A percentile compares a stretch with the other conserved stretches of the same genome.
phyloP scores from a whole-genome alignment of 768 basidiomycete species.

The Crassisporium funariophilum region DNA sequence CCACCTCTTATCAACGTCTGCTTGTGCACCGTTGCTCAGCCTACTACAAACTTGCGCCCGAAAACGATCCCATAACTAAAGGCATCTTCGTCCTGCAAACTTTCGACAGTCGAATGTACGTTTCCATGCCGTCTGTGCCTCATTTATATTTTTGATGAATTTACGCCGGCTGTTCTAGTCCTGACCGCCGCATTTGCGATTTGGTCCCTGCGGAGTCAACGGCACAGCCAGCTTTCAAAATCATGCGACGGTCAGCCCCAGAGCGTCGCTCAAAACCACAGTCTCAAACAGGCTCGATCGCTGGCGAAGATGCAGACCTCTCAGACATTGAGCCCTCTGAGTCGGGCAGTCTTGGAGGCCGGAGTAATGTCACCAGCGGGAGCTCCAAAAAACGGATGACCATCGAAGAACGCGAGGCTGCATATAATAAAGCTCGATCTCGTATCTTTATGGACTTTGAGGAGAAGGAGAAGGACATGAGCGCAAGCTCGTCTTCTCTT shows the following conservation, averaged over 20 bases:
- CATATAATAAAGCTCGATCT: conserved; percentile 85
- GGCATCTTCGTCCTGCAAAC: conserved; percentile 58
- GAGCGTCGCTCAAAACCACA: conserved; percentile 59
- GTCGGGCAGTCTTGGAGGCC: conserved; percentile 72
- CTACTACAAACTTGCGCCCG: conserved; percentile 76
- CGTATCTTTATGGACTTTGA: conserved; percentile 87
- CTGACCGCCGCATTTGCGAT: conserved; percentile 68
- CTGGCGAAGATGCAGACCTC: conserved; percentile 73
- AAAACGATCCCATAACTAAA: conserved; percentile 67
- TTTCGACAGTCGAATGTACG: conserved; percentile 77
- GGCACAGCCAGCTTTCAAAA: conserved; percentile 80
- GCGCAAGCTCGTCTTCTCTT: conserved; percentile 74
- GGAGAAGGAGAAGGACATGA: conserved; percentile 71
- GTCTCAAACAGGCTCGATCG: conserved; percentile 74
- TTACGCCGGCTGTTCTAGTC: conserved; percentile 46
- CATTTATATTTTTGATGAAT: conserved; percentile 13
- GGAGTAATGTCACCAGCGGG: conserved; percentile 62
- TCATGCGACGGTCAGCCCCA: conserved; percentile 71
- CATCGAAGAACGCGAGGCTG: conserved; percentile 84
- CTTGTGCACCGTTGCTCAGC: conserved; percentile 85
- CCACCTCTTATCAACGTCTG: conserved; percentile 82
- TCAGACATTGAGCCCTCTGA: conserved; percentile 84
- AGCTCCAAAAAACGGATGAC: conserved; percentile 74
- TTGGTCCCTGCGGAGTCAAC: conserved; percentile 76
- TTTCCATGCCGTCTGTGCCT: conserved; percentile 17